Evolutionary conservation across 176 grass and related monocot species (phyloP).

Genomic region (Metroxylon sagu): DNA sequence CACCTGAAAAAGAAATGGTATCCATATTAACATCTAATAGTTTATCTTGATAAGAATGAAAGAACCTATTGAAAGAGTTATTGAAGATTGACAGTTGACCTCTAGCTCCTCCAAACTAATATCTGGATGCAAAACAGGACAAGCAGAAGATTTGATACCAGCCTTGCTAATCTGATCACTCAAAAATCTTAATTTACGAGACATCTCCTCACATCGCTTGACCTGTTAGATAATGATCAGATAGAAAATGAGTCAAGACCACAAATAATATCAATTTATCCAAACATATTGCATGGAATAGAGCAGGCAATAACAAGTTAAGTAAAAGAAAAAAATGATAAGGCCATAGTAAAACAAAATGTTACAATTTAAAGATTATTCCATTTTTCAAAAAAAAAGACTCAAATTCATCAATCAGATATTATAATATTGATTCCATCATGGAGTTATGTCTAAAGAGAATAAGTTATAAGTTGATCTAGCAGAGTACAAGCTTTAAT

Average conservation of each 20-base stretch:
- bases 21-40: too few relatives aligned
- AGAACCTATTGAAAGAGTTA: background rate
- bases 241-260: background rate
- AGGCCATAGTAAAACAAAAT: too few relatives aligned
- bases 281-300: background rate
- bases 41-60: too few relatives aligned
- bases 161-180: conserved; percentile 85
- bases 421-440: too few relatives aligned
- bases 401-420: too few relatives aligned
- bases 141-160: conserved; percentile 50
- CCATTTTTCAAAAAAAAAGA: too few relatives aligned
- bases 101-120: conserved; percentile 95
- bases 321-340: too few relatives aligned
- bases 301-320: too few relatives aligned
- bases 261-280: background rate
- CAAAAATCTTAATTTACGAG: conserved; percentile 85
- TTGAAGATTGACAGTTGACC: conserved; percentile 29
- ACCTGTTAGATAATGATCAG: conserved; percentile 34
- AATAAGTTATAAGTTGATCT: too few relatives aligned
- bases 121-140: conserved; percentile 61
- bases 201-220: conserved; percentile 92
- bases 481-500: too few relatives aligned
- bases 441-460: too few relatives aligned
- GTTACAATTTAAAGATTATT: too few relatives aligned
- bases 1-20: conserved; percentile 34